phyloP scores from a whole-genome alignment of 345 rosid species.

The Limnanthes douglasii region DNA sequence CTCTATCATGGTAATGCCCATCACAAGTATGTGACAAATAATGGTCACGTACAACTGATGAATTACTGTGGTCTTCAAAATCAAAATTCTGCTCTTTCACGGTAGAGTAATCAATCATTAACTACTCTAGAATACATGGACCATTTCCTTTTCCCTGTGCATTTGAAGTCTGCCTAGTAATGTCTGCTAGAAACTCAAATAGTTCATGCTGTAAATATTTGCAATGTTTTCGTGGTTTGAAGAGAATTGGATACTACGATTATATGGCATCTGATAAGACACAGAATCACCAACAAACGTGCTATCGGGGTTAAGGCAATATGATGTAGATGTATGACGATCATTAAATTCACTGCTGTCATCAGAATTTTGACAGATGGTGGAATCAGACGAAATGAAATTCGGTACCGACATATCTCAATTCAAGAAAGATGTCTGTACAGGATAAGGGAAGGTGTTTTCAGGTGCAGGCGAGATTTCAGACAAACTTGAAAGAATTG shows the following conservation, averaged over 20 bases:
- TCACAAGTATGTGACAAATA: conserved; percentile 8
- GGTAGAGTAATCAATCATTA: conserved; percentile 13
- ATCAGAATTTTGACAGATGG: conserved; percentile 19
- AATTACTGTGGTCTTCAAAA: conserved; percentile 9
- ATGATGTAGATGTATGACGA: conserved; percentile 6
- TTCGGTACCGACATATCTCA: conserved; percentile 13
- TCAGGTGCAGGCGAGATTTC: conserved; percentile 11
- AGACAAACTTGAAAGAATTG: conserved; percentile 2
- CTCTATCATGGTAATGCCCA: conserved; percentile 6
- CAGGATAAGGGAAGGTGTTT: conserved; percentile 3
- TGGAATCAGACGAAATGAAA: conserved; percentile 14
- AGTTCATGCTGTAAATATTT: conserved; percentile 14
- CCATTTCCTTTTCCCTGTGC: conserved; percentile 5
- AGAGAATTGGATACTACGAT: conserved; percentile 4
- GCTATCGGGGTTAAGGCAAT: conserved; percentile 8
- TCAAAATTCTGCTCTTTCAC: conserved; percentile 7
- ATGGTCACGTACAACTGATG: conserved; percentile 9
- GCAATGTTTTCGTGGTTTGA: conserved; percentile 9
- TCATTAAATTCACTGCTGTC: conserved; percentile 12
- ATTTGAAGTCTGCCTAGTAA: conserved; percentile 9
- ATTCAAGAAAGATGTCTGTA: conserved; percentile 9
- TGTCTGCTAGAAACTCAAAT: conserved; percentile 13
- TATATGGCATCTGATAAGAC: too few relatives aligned
- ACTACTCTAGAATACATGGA: conserved; percentile 12
- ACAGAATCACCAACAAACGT: conserved; percentile 11